Conservation (phyloP, 2,329 filamentous ascomycete species). For the Aspergillus alliaceus region DNA sequence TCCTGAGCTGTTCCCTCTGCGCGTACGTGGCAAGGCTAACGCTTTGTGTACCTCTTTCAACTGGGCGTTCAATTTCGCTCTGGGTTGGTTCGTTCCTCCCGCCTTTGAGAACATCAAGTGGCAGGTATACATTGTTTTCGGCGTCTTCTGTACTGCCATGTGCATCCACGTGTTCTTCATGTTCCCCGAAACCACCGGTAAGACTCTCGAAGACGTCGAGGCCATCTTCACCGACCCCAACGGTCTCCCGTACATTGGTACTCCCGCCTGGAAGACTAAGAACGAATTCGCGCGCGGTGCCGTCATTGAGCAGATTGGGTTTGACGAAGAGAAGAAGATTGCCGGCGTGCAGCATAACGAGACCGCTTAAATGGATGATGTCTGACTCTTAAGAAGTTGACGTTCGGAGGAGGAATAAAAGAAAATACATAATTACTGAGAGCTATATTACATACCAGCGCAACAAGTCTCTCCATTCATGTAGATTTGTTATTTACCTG, state of each 20-base stretch:
- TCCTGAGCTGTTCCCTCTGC: constrained; percentile 62
- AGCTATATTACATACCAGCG: not conserved
- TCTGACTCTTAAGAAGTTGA: not conserved
- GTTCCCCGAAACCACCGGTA: constrained; percentile 69
- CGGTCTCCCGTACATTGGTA: constrained; percentile 38
- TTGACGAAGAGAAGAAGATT: constrained; percentile 29
- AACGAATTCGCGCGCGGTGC: constrained; percentile 30
- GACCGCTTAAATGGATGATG: not conserved
- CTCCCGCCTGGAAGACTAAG: constrained; percentile 39
- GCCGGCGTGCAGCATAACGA: constrained; percentile 12
- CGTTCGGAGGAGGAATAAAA: not conserved
- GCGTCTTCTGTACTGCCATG: constrained; percentile 66
- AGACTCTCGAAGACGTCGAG: constrained; percentile 75
- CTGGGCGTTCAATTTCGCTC: constrained; percentile 62
- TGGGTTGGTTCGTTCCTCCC: constrained; percentile 58
- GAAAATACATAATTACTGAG: not conserved
- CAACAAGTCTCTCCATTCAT: not conserved
- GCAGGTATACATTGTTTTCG: constrained; percentile 73
- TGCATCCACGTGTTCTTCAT: constrained; percentile 66
- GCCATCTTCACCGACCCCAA: constrained; percentile 59
- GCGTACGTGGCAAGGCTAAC: constrained; percentile 63
- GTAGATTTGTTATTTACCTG: not conserved
- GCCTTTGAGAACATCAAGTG: constrained; percentile 58
- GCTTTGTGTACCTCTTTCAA: constrained; percentile 61
- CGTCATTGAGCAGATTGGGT: constrained; percentile 30